phyloP scores from a whole-genome alignment of 2,329 filamentous ascomycete species.

The Ascochyta rabiei region DNA sequence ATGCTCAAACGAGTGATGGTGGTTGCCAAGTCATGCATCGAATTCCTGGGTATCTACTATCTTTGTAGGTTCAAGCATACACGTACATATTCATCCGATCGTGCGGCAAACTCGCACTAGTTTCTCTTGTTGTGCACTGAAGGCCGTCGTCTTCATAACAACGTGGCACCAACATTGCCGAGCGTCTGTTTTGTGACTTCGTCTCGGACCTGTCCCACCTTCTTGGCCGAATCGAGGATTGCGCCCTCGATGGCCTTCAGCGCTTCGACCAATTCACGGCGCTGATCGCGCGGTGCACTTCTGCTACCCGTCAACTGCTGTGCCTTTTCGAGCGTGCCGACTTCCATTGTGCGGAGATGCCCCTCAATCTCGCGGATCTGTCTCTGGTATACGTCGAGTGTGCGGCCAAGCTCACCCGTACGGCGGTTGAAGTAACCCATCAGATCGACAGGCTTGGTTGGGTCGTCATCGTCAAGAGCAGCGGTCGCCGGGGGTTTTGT shows the following conservation, averaged over 20 bases:
- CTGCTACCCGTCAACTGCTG: conserved; percentile 49
- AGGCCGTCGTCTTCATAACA: conserved; percentile 25
- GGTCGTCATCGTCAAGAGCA: conserved; percentile 47
- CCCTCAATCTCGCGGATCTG: conserved; percentile 56
- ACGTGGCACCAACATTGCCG: conserved; percentile 40
- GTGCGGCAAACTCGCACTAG: background rate
- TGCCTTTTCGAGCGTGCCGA: conserved; percentile 51
- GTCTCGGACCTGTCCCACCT: conserved; percentile 55
- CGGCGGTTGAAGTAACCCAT: conserved; percentile 54
- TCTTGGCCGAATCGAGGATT: conserved; percentile 55
- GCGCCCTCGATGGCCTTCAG: conserved; percentile 57
- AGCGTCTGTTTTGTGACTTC: conserved; percentile 53
- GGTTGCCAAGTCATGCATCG: background rate
- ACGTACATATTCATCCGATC: background rate
- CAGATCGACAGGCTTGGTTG: conserved; percentile 50
- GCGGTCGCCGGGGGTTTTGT: conserved; percentile 32
- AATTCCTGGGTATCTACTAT: conserved; percentile 23
- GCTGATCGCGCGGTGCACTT: conserved; percentile 45
- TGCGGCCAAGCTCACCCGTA: conserved; percentile 47
- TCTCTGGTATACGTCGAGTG: conserved; percentile 49
- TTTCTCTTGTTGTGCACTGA: background rate
- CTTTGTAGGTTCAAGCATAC: background rate
- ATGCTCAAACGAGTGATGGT: background rate
- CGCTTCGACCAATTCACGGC: conserved; percentile 54
- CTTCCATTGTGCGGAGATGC: conserved; percentile 57